Percentiles rank a stretch among this genome's conserved stretches.
Evolutionary conservation across 805 yeast species (phyloP).

Genomic region (Groenewaldozyma tartarivorans): DNA sequence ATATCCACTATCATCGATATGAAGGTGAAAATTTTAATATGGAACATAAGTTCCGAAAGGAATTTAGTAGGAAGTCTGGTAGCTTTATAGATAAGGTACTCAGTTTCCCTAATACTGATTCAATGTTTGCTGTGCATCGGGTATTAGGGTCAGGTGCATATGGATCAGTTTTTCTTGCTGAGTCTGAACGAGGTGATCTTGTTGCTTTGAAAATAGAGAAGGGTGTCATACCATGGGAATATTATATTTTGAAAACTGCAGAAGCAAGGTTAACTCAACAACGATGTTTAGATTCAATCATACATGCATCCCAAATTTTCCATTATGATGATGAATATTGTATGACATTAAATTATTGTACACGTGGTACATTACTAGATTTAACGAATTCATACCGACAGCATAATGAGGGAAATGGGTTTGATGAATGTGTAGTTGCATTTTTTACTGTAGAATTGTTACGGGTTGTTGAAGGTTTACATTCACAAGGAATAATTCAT

Average conservation of each 20-base stretch:
- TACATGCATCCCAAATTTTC: slow-evolving; percentile 44
- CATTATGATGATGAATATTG: slow-evolving; percentile 59
- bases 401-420: slow-evolving; percentile 17
- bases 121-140: slow-evolving; percentile 38
- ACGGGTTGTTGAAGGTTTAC: slow-evolving; percentile 51
- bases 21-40: slow-evolving; percentile 1
- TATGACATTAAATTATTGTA: slow-evolving; percentile 50
- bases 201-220: slow-evolving; percentile 65
- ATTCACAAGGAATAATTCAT: slow-evolving; percentile 58
- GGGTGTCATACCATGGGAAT: slow-evolving; percentile 64
- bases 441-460: slow-evolving; percentile 59
- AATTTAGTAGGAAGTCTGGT: neutral
- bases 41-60: slow-evolving; percentile 1
- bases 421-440: slow-evolving; percentile 54
- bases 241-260: slow-evolving; percentile 55
- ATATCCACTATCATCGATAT: slow-evolving; percentile 21
- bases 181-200: slow-evolving; percentile 43
- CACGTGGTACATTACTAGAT: slow-evolving; percentile 58
- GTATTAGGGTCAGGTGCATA: slow-evolving; percentile 75
- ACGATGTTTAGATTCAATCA: slow-evolving; percentile 31
- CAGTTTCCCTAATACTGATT: slow-evolving; percentile 12
- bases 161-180: slow-evolving; percentile 68
- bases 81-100: neutral
- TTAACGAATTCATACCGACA: slow-evolving; percentile 31
- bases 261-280: slow-evolving; percentile 28